phyloP scores from a whole-genome alignment of 805 yeast genomes.

The Ogataea populi-albae region DNA sequence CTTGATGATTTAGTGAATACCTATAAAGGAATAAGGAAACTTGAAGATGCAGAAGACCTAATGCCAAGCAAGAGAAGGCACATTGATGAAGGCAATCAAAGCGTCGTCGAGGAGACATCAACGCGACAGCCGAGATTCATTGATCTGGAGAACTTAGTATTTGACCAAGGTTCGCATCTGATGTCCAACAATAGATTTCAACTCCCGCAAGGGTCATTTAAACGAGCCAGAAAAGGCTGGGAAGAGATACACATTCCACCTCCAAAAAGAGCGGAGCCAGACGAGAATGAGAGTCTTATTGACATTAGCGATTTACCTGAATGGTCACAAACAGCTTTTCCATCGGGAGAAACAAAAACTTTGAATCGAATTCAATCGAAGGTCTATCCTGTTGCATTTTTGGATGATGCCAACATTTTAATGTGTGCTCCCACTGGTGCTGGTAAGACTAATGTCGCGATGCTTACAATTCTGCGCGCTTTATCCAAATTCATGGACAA shows the following conservation, averaged over 20 bases:
- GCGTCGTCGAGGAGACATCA: slow-evolving; percentile 3
- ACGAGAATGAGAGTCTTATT: slow-evolving; percentile 43
- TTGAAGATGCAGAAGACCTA: slow-evolving; percentile 6
- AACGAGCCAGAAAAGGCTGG: slow-evolving; percentile 66
- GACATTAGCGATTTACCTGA: slow-evolving; percentile 63
- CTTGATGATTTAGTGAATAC: slow-evolving; percentile 42
- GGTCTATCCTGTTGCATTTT: slow-evolving; percentile 76
- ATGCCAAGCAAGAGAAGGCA: slow-evolving; percentile 10
- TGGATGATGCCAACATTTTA: slow-evolving; percentile 65
- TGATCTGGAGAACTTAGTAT: slow-evolving; percentile 60
- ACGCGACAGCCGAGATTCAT: slow-evolving; percentile 44
- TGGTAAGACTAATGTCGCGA: slow-evolving; percentile 96
- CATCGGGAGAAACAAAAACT: slow-evolving; percentile 57
- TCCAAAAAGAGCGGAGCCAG: slow-evolving; percentile 49
- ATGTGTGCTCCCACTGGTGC: slow-evolving; percentile 99
- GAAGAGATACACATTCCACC: slow-evolving; percentile 94
- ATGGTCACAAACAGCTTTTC: slow-evolving; percentile 82
- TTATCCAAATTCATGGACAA: slow-evolving; percentile 50
- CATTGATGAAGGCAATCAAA: slow-evolving; percentile 9
- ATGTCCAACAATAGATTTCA: slow-evolving; percentile 64
- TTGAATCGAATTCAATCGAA: slow-evolving; percentile 83
- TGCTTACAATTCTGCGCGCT: slow-evolving; percentile 70
- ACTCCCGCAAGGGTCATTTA: slow-evolving; percentile 82
- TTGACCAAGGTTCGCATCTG: slow-evolving; percentile 71
- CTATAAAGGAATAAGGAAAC: slow-evolving; percentile 30